These are phyloP conservation scores for Phialemonium atrogriseum DNA, from an alignment of 2,329 filamentous ascomycete genomes.

Conservation along the genomic window DNA sequence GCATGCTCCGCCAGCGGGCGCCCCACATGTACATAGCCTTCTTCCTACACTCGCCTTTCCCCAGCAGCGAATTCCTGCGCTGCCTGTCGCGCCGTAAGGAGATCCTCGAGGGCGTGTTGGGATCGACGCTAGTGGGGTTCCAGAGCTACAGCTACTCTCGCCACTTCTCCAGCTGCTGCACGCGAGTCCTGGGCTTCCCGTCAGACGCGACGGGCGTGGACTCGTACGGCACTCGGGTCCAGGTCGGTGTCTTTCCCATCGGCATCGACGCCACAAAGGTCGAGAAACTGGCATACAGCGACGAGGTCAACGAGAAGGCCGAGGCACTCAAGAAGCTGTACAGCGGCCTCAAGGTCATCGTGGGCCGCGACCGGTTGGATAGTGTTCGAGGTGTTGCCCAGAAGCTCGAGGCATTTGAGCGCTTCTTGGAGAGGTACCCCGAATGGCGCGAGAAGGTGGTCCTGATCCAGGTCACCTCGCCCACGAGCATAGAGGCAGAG, in stretches of 20 bases:
- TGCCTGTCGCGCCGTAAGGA: slow-evolving; percentile 85
- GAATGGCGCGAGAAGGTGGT: slow-evolving; percentile 91
- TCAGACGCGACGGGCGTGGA: slow-evolving; percentile 80
- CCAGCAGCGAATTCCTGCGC: slow-evolving; percentile 89
- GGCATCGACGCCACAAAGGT: slow-evolving; percentile 85
- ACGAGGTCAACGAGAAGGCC: slow-evolving; percentile 63
- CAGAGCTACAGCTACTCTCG: slow-evolving; percentile 93
- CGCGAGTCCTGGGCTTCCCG: slow-evolving; percentile 80
- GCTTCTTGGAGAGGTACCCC: slow-evolving; percentile 82
- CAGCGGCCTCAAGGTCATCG: slow-evolving; percentile 86
- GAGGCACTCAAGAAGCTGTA: slow-evolving; percentile 68
- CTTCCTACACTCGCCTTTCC: slow-evolving; percentile 90
- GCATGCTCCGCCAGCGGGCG: slow-evolving; percentile 75
- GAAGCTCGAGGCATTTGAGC: slow-evolving; percentile 89
- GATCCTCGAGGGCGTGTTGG: slow-evolving; percentile 79
- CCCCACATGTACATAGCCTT: slow-evolving; percentile 92
- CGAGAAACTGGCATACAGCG: slow-evolving; percentile 64
- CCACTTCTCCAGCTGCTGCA: slow-evolving; percentile 92
- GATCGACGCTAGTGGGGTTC: slow-evolving; percentile 89
- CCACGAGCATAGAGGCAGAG: slow-evolving; percentile 71
- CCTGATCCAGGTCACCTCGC: slow-evolving; percentile 89
- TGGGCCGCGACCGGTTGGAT: slow-evolving; percentile 88
- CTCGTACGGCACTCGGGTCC: slow-evolving; percentile 79
- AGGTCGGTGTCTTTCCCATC: slow-evolving; percentile 89
- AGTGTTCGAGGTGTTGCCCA: slow-evolving; percentile 90